Evolutionary conservation across 179 eudicot species (phyloP), one percentile per base, ranked within the genome.

Genomic region (Beta lomatogona): DNA sequence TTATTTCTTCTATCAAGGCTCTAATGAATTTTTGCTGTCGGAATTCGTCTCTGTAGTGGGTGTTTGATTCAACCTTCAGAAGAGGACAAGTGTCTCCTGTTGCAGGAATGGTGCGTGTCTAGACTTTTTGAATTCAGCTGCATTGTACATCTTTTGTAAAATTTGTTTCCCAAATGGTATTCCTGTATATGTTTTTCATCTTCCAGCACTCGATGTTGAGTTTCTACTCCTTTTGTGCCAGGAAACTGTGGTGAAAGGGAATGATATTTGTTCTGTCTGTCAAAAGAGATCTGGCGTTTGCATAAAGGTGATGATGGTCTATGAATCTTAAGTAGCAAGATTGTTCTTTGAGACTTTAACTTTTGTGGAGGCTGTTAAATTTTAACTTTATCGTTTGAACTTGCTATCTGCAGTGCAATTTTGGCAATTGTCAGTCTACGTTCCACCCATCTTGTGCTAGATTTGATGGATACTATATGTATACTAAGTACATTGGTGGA

Each of bases 401-500:
- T 65, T 77, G 16, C 73, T 87, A 73, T 82, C 66, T 86, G 79
- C 88, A 97, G 99, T 97, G 99, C 87, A 90, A 89, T 84, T 93
- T 87, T 83, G 98, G 99, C 78, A 90, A 92, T 82, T 97, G 99
- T 83, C 97, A 91, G 74, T 87, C 88, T 75, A 88, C 89, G 58
- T 97, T 94, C 79, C 99, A 97, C 82, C 97, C 99, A 19, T 81
- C 91, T 63, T 97, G 99, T 93, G 98, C 95, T 79, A 94, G 95
- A 85, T 88, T 86, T 89, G 95, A 97, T 87, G 95, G 92, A 70
- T 93, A 86, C 78, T 94, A 87, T 86, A 88, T 97, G 97, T 91
- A 79, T 72, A 83, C 87, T 71, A 93, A 90, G 79, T 86, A 86
- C 80, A 74, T 76, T 81, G 90, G 92, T 82, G 95, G 93, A 68